Evolutionary conservation across 2,329 filamentous ascomycete genomes (phyloP), one percentile per base, ranked within the genome.

Genomic region (Penicillium sp.): DNA sequence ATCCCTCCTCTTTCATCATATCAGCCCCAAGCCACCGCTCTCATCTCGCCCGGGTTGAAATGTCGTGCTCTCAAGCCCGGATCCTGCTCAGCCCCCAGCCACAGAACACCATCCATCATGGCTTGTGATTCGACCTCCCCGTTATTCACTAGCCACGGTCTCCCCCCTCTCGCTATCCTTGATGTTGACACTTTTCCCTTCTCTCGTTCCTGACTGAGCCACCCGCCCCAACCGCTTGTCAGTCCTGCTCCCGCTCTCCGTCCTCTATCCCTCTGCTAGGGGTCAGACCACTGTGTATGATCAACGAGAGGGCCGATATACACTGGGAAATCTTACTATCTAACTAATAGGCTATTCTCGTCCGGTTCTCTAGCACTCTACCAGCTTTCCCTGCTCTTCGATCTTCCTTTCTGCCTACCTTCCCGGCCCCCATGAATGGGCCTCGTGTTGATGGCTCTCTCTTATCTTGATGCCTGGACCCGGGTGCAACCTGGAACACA

Each of bases 11-110:
- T 46, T 38, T 37, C 37, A 40, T 25, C 55, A 40, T 51, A 53
- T 56, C 53, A 59, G 60, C 62, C 58, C 33, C 63, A 62, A 67
- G 67, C 67, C 67, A 66, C 59, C 61, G 33, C 33, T 19, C 7
- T n/a, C 28, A 26, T 55, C 26, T 10, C 43, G 52, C 35, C 51
- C 55, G 52, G 37, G 38, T 35, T 52, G 19, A 35, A 43, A 4
- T 43, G n/a, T 55, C 37, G 43, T 57, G 7, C 35, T 54, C 11
- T 60, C 16, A 40, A n/a, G 25, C 40, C 37, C n/a, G 25, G 10
- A 25, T 13, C 13, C 45, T 55, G 54, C 65, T 56, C 30, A 56
- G 65, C 63, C 66, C 45, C 45, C 66, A 63, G 60, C 64, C 63
- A 62, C 66, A 45, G 43, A 45, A 22, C 19, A 2, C 52, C 35